Base-by-base conservation (phyloP, 352 stramenopile species). In the Phytopythium litorale region DNA sequence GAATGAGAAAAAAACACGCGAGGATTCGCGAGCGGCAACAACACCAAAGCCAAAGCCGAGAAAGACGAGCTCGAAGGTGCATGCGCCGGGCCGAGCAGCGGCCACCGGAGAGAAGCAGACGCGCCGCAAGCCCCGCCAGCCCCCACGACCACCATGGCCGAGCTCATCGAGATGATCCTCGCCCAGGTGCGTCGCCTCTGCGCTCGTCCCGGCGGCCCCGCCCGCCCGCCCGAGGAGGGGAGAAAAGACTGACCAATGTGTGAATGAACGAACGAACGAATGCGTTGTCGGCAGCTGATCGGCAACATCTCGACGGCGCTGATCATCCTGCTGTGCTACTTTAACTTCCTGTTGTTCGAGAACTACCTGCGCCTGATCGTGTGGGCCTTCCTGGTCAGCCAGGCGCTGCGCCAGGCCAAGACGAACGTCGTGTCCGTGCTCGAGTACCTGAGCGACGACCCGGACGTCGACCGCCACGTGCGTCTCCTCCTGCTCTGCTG, bases 341-440 rank as follows among this genome's bases (percentile, higher is more conserved):
- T 94, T 66, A 96, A 96, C 75, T 96, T 96, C 65, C 68, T 94
- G 46, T 74, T 96, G 57, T 96, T 96, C 53, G 87, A 96, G 73
- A 92, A 89, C 78, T 96, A 96, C 69, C 55, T 94, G 65, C 76
- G 85, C 7, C 72, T 96, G 42, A 96, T 96, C 56, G 81, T 96
- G 16, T 96, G 87, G 87, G 83, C 84, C 43, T 91, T 94, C 61
- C 63, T 96, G 42, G 92, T 91, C 73, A 93, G 83, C 52, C 84
- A 96, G 51, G 87, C 87, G 48, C 75, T 96, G 67, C 83, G 87
- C 4, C 84, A 92, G 55, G 84, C 87, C 50, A 96, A 94, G 68
- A 92, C 89, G 59, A 94, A 91, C 45, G 79, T 96, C 58, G 70
- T 92, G 21, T 81, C 80, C 5, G 79, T 94, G 62, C 75, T 96